Percentiles rank a stretch among this genome's conserved stretches.
Conservation (phyloP, 257 asterid genomes). For the Solanum corneliomulleri region DNA sequence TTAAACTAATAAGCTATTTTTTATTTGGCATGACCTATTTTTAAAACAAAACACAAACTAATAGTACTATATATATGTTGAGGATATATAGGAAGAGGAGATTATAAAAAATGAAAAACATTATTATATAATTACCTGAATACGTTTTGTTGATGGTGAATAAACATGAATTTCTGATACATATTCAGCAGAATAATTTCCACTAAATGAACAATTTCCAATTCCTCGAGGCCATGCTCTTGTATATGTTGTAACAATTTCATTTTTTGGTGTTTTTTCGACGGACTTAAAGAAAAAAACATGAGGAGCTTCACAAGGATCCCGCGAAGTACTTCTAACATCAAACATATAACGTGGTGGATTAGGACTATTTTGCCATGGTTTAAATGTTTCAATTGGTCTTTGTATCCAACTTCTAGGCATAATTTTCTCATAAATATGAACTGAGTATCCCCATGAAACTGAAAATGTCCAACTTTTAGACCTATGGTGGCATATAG, state of each 20-base stretch:
- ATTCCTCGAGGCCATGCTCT: conserved; percentile 24
- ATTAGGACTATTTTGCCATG: conserved; percentile 17
- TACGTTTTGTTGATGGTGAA: conserved; percentile 21
- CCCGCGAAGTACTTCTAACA: conserved; percentile 22
- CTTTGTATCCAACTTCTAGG: conserved; percentile 23
- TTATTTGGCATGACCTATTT: not conserved
- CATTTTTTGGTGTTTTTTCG: not conserved
- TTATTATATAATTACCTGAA: conserved; percentile 11
- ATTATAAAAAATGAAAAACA: not conserved
- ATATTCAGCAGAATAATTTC: conserved; percentile 35
- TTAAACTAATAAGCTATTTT: not conserved
- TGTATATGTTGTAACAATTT: conserved; percentile 6
- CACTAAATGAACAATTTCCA: conserved; percentile 18
- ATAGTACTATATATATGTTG: not conserved
- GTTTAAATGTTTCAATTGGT: conserved; percentile 45
- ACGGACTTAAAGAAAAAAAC: conserved; percentile 24
- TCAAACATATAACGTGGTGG: conserved; percentile 51
- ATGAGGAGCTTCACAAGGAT: conserved; percentile 55
- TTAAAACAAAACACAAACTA: not conserved
- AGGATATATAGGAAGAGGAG: not conserved
- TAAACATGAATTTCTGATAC: conserved; percentile 22
- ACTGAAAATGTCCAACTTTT: conserved; percentile 29
- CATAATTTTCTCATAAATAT: conserved; percentile 23
- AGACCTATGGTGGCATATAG: conserved; percentile 18
- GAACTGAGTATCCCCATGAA: conserved; percentile 35